A percentile compares a stretch with the other conserved stretches of the same genome.
Conservation (phyloP, 1,284 basidiomycete genomes). For the Ceratobasidium sp. region DNA sequence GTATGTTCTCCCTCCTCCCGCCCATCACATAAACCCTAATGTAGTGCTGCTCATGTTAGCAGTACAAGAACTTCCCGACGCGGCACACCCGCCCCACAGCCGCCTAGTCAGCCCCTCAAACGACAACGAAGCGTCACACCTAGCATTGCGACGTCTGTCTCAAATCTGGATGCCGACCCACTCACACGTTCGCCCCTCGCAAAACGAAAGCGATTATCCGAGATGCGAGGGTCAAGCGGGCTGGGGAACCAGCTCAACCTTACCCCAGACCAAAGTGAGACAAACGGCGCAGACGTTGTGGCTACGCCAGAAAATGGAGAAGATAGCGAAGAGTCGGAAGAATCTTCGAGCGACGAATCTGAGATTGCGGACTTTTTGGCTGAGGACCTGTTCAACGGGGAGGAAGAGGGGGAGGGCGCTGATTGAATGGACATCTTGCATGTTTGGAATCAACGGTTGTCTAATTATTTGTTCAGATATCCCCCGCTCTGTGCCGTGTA, state of each 20-base stretch:
- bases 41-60: slow-evolving; percentile 21
- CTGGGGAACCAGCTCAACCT: slow-evolving; percentile 2
- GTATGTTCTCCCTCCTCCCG: slow-evolving; percentile 35
- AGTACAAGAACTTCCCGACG: slow-evolving; percentile 48
- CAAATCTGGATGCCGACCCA: slow-evolving; percentile 53
- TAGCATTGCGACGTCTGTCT: slow-evolving; percentile 62
- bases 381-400: slow-evolving; percentile 25
- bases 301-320: slow-evolving; percentile 21
- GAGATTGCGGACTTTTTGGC: slow-evolving; percentile 38
- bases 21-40: not conserved
- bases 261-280: not conserved
- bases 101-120: slow-evolving; percentile 63
- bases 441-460: not conserved
- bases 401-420: not conserved
- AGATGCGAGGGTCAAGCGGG: slow-evolving; percentile 49
- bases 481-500: slow-evolving; percentile 1
- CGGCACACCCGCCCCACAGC: slow-evolving; percentile 62
- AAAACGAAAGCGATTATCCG: slow-evolving; percentile 77
- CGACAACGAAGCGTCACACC: slow-evolving; percentile 76
- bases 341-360: slow-evolving; percentile 29
- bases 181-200: slow-evolving; percentile 69
- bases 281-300: not conserved
- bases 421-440: not conserved
- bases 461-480: slow-evolving; percentile 44
- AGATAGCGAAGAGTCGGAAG: slow-evolving; percentile 15